phyloP scores from a whole-genome alignment of 768 basidiomycete genomes.

The Mycena olivaceomarginata region DNA sequence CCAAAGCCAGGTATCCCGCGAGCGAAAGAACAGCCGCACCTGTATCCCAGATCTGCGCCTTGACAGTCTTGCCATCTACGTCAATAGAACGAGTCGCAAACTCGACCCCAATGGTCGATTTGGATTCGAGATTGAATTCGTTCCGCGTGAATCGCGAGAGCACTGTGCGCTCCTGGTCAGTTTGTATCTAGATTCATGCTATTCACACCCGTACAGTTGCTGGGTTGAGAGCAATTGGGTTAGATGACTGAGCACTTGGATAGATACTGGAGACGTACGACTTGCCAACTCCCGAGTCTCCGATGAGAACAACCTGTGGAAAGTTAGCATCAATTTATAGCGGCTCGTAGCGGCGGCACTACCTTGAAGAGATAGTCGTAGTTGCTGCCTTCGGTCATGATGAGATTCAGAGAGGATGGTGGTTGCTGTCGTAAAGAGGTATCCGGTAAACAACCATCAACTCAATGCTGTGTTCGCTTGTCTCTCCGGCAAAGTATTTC shows the following conservation, averaged over 20 bases:
- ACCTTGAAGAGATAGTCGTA: constrained; percentile 99
- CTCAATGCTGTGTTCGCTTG: neutral
- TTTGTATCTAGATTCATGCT: neutral
- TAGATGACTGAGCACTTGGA: constrained; percentile 17
- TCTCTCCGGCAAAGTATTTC: too few species aligned
- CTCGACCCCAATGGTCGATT: constrained; percentile 99
- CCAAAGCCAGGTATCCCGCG: constrained; percentile 23
- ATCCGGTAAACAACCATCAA: constrained; percentile 13
- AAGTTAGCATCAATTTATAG: constrained; percentile 31
- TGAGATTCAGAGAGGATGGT: constrained; percentile 31
- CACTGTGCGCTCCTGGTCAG: constrained; percentile 70
- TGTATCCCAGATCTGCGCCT: constrained; percentile 99
- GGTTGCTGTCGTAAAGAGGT: neutral
- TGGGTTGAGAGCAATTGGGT: constrained; percentile 31
- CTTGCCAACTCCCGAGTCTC: constrained; percentile 99
- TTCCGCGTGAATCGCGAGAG: constrained; percentile 99
- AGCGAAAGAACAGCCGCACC: constrained; percentile 68
- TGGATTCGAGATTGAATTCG: constrained; percentile 99
- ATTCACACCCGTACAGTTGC: constrained; percentile 55
- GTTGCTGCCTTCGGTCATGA: constrained; percentile 95
- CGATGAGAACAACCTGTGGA: constrained; percentile 95
- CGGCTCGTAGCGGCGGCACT: constrained; percentile 37
- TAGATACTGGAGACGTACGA: constrained; percentile 80
- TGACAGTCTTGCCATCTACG: constrained; percentile 97
- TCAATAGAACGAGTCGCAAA: constrained; percentile 97